Evolutionary conservation across 2,329 filamentous ascomycete genomes (phyloP), one percentile per base, ranked within the genome.

Genomic region (Chaetomiaceae sp.): DNA sequence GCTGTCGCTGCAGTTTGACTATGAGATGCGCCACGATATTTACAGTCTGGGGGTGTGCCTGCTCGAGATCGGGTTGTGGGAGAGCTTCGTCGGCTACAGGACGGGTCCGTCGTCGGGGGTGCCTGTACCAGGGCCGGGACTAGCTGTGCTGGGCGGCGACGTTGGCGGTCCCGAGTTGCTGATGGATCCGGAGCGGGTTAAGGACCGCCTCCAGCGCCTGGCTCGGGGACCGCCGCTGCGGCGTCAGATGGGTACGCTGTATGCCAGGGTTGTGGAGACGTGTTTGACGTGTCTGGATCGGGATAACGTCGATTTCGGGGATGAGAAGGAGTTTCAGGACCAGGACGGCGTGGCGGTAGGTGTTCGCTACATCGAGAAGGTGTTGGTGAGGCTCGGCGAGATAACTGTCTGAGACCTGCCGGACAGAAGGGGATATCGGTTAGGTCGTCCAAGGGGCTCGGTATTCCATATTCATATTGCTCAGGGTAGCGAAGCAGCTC

Each of bases 11-110:
- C 5, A 20, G 6, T 43, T 50, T 3, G 14, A 33, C 8, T 54
- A 55, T 33, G 7, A 33, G 27, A 57, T 57, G 55, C 53, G 52
- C 42, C 55, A 57, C 31, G 55, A 57, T 16, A 54, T 57, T 5
- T 57, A 57, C 44, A 42, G 39, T 8, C 46, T 57, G 25, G 55
- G 55, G 6, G 55, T 57, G 3, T 55, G 53, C 27, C 48, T 57
- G 14, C 45, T 55, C 6, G 55, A 57, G 42, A 54, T 57, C 20
- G 53, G 53, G 2, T 17, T 57, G 12, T 57, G 55, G 53, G 9
- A 16, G 17, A 21, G 42, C 6, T 45, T 57, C 14, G 55, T 55
- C 3, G 30, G 3, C 23, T 57, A 55, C 21, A 9, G 12, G 30
- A n/a, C 7, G 35, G 5, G 27, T 13, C n/a, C n/a, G n/a, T n/a